phyloP scores from a whole-genome alignment of 805 yeast genomes.

The Scheffersomyces ergatensis region DNA sequence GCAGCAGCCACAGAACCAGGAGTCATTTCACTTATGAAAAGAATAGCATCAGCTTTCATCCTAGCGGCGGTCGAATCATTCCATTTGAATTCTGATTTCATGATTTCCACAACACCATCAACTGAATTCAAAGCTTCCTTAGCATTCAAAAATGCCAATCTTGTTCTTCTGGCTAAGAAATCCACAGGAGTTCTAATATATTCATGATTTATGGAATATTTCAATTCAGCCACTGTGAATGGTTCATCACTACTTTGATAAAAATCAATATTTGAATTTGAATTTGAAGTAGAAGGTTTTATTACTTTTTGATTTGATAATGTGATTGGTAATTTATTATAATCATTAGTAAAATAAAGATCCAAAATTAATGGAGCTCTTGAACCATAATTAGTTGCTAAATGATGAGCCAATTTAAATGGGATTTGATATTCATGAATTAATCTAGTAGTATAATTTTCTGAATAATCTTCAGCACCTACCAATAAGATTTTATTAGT shows the following conservation, averaged over 20 bases:
- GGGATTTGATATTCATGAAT: conserved; percentile 76
- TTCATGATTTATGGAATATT: conserved; percentile 78
- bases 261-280: conserved; percentile 30
- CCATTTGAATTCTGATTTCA: conserved; percentile 84
- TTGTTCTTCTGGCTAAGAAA: conserved; percentile 88
- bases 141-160: conserved; percentile 89
- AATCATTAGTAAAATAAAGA: conserved; percentile 49
- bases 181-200: conserved; percentile 86
- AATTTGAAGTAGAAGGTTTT: conserved; percentile 24
- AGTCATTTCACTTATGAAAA: conserved; percentile 57
- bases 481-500: conserved; percentile 57
- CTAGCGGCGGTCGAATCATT: conserved; percentile 51
- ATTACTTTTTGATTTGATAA: conserved; percentile 42
- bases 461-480: conserved; percentile 82
- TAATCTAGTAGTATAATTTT: conserved; percentile 71
- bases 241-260: conserved; percentile 67
- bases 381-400: conserved; percentile 85
- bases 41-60: conserved; percentile 50
- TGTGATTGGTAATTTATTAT: conserved; percentile 64
- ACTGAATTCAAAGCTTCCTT: conserved; percentile 77
- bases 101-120: conserved; percentile 80
- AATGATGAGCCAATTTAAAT: conserved; percentile 73
- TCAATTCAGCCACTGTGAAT: conserved; percentile 86
- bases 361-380: conserved; percentile 76
- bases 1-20: background rate